phyloP scores from a whole-genome alignment of 2,329 filamentous ascomycete genomes.

The Alternaria atra region DNA sequence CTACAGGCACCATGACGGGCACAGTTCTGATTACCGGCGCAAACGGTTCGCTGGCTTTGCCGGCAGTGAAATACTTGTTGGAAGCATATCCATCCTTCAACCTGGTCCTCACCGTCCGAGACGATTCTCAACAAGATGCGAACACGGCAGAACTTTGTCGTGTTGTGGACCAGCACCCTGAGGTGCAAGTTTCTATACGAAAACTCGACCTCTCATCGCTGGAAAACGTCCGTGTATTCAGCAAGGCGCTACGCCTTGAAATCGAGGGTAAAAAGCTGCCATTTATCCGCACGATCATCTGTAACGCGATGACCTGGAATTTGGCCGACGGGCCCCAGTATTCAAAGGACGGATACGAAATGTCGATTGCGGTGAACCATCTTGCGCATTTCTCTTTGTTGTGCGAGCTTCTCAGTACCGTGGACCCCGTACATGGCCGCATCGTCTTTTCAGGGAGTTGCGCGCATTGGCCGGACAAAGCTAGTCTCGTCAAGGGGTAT shows the following conservation, averaged over 20 bases:
- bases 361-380: slow-evolving; percentile 27
- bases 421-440: slow-evolving; percentile 24
- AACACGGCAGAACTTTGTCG: slow-evolving; percentile 29
- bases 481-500: slow-evolving; percentile 47
- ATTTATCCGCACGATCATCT: slow-evolving; percentile 29
- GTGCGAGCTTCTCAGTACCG: slow-evolving; percentile 21
- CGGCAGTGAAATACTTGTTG: slow-evolving; percentile 27
- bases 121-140: slow-evolving; percentile 21
- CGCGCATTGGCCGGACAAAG: slow-evolving; percentile 52
- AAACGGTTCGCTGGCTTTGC: slow-evolving; percentile 36
- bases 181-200: slow-evolving; percentile 18
- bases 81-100: slow-evolving; percentile 21
- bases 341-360: slow-evolving; percentile 31
- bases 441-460: slow-evolving; percentile 40
- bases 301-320: slow-evolving; percentile 36
- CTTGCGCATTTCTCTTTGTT: slow-evolving; percentile 29
- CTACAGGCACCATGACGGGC: background rate
- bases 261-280: slow-evolving; percentile 18
- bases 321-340: slow-evolving; percentile 18
- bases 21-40: slow-evolving; percentile 27
- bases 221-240: slow-evolving; percentile 21
- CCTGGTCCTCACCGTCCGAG: slow-evolving; percentile 30
- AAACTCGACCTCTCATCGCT: slow-evolving; percentile 29
- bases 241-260: slow-evolving; percentile 12
- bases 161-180: slow-evolving; percentile 19